Evolutionary conservation across 805 yeast genomes (phyloP), one percentile per base, ranked within the genome.

Genomic region (Myxozyma vanderwaltii): DNA sequence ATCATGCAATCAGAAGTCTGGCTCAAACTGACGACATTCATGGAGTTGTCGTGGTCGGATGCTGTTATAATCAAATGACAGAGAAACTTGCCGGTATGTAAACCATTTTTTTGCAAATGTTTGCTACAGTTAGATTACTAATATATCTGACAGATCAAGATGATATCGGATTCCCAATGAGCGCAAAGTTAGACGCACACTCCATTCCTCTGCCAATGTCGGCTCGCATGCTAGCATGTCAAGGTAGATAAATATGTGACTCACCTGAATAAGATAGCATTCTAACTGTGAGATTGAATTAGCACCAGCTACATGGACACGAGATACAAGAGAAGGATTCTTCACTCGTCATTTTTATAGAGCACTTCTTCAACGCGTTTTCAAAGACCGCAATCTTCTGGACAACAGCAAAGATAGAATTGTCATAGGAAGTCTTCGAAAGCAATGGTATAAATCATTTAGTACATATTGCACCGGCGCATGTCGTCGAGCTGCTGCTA

Each of bases 161-260:
- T 24, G 39, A 44, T 36, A 15, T 36, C 27, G 66, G 67, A 2
- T 64, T 47, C 38, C 68, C 69, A n/a, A 51, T 63, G 57, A 62
- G 63, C 48, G 13, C 41, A 17, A 54, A 41, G 19, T 3, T 60
- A 13, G 64, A 53, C n/a, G 2, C 44, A 12, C 38, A 33, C 23
- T 29, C 48, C 23, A 24, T 63, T 27, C 51, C 63, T 12, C 31
- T 66, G 5, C 58, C 66, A 10, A 54, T 44, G 6, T 45, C 65
- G 1, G 64, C 69, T 12, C 49, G 66, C 6, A 66, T 66, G 69
- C 57, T 66, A 13, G 69, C 69, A 15, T 66, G 68, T 33, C 68
- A 65, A 39, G 60, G 60, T 56, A 44, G 6, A 24, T 4, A 38
- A 10, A 10, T 3, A n/a, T 38, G 8, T 38, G 10, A 15, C 21